phyloP scores from a whole-genome alignment of 768 basidiomycete genomes.

The Xerocomus spinulosus region DNA sequence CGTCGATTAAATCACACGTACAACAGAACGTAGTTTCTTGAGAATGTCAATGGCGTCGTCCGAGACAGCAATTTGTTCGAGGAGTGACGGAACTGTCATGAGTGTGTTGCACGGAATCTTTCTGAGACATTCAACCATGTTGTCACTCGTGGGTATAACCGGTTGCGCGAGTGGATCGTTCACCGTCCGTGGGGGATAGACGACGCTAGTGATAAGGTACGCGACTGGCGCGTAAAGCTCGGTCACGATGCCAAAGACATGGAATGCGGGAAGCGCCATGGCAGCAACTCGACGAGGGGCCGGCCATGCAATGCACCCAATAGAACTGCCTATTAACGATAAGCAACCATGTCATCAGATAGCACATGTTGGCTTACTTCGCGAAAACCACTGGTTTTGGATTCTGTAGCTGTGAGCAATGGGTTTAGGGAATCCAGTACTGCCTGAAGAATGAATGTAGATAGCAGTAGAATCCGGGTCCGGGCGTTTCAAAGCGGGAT shows the following conservation, averaged over 20 bases:
- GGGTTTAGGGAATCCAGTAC: conserved; percentile 45
- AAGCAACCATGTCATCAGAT: neutral
- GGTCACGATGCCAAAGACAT: conserved; percentile 17
- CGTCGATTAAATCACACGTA: conserved; percentile 13
- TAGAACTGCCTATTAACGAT: neutral
- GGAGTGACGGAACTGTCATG: conserved; percentile 35
- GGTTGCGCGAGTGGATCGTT: conserved; percentile 26
- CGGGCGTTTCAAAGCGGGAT: conserved; percentile 4
- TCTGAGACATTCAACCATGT: conserved; percentile 34
- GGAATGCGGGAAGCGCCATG: conserved; percentile 28
- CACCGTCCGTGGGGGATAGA: conserved; percentile 28
- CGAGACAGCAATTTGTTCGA: conserved; percentile 35
- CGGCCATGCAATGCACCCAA: neutral
- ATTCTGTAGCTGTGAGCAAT: conserved; percentile 33
- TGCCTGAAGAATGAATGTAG: conserved; percentile 30
- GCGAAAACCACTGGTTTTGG: conserved; percentile 31
- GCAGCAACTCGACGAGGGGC: conserved; percentile 13
- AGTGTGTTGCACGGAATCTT: conserved; percentile 28
- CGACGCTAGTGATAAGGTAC: conserved; percentile 9
- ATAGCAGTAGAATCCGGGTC: conserved; percentile 10
- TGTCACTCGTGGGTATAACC: conserved; percentile 36
- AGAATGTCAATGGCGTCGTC: conserved; percentile 23
- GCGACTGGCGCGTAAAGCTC: conserved; percentile 20
- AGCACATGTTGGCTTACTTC: conserved; percentile 24
- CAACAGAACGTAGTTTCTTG: conserved; percentile 25